Evolutionary conservation across 2,329 filamentous ascomycete genomes (phyloP).

Genomic region (Ophiocordyceps australis): DNA sequence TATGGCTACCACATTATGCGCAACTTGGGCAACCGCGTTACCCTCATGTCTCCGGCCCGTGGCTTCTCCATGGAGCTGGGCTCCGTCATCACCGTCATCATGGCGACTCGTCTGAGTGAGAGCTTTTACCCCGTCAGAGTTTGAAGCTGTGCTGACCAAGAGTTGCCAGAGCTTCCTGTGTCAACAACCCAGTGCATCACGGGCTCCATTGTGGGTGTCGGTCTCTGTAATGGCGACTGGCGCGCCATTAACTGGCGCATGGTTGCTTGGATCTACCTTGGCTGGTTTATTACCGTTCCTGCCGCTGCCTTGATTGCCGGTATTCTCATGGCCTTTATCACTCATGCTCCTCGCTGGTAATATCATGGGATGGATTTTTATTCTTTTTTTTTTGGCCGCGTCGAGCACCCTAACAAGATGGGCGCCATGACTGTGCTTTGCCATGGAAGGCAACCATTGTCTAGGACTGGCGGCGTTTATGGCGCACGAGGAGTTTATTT

Average conservation of each 20-base stretch:
- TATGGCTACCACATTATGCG: conserved; percentile 48
- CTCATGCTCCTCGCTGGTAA: conserved; percentile 37
- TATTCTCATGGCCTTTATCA: conserved; percentile 40
- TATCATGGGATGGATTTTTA: too few species aligned
- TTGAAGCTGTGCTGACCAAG: conserved; percentile 2
- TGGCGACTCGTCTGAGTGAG: conserved; percentile 40
- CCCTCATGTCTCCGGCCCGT: conserved; percentile 40
- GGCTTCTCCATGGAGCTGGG: conserved; percentile 44
- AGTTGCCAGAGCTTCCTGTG: conserved; percentile 30
- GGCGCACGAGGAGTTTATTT: too few species aligned
- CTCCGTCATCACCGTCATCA: conserved; percentile 41
- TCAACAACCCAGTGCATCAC: conserved; percentile 49
- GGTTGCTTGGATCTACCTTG: conserved; percentile 38
- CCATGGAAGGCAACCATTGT: too few species aligned
- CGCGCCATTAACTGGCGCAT: conserved; percentile 45
- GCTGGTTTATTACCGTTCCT: conserved; percentile 44
- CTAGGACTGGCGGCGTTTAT: too few species aligned
- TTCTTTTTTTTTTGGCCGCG: too few species aligned
- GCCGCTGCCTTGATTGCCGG: conserved; percentile 37
- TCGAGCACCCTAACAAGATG: too few species aligned
- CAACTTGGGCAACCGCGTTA: conserved; percentile 42
- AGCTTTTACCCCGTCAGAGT: neutral
- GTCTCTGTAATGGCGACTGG: conserved; percentile 39
- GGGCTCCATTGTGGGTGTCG: conserved; percentile 43
- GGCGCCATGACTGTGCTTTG: too few species aligned